Conservation (phyloP, 768 basidiomycete species). For the Leucocoprinus sp. region DNA sequence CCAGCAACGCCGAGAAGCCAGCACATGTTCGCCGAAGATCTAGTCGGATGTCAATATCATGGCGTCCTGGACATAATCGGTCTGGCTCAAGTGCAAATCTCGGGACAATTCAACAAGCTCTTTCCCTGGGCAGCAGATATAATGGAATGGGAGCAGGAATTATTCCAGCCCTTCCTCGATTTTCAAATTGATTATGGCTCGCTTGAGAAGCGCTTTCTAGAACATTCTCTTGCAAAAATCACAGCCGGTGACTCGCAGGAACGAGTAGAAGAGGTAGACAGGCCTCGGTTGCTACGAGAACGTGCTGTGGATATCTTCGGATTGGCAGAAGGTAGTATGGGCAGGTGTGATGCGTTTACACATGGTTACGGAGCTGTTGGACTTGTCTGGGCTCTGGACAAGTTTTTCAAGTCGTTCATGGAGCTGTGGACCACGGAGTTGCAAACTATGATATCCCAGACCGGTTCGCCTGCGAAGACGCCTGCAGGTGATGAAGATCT, state of each 20-base stretch:
- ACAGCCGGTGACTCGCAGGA: slow-evolving; percentile 35
- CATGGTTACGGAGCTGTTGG: slow-evolving; percentile 81
- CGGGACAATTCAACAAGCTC: slow-evolving; percentile 14
- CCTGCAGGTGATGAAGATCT: slow-evolving; percentile 50
- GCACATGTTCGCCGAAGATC: slow-evolving; percentile 43
- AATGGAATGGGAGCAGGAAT: slow-evolving; percentile 80
- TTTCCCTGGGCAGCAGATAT: slow-evolving; percentile 23
- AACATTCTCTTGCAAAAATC: slow-evolving; percentile 44
- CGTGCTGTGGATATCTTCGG: slow-evolving; percentile 67
- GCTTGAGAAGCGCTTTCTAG: slow-evolving; percentile 67
- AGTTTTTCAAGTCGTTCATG: slow-evolving; percentile 63
- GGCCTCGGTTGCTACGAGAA: slow-evolving; percentile 65
- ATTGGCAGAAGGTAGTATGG: slow-evolving; percentile 72
- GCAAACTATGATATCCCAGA: slow-evolving; percentile 26
- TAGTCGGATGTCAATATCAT: slow-evolving; percentile 58
- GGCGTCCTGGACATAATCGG: slow-evolving; percentile 33
- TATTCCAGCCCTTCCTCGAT: slow-evolving; percentile 93
- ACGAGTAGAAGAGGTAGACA: slow-evolving; percentile 31
- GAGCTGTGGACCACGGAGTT: slow-evolving; percentile 52
- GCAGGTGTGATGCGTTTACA: slow-evolving; percentile 71
- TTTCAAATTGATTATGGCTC: slow-evolving; percentile 79
- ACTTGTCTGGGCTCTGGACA: slow-evolving; percentile 68
- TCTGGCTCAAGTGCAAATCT: slow-evolving; percentile 19
- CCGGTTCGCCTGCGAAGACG: slow-evolving; percentile 20
- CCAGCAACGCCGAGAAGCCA: slow-evolving; percentile 18